Base-by-base conservation (phyloP, 352 stramenopile species). In the Peronosclerospora sorghi region DNA sequence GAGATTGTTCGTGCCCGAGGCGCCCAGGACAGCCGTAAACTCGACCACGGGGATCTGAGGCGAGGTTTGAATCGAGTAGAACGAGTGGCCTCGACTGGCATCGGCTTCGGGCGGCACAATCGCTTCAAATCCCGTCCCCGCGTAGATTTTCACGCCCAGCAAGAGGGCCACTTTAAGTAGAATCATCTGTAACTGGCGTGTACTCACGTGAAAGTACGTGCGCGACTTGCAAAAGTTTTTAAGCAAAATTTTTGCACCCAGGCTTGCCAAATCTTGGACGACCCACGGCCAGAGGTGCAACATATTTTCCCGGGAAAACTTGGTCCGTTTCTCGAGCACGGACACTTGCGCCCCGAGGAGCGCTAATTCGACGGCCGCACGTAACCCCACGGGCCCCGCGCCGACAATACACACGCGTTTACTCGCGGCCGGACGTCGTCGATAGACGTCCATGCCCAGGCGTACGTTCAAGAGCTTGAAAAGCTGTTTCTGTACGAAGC, bases 321-420 rank as follows among this genome's bases (percentile, higher is more conserved):
- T 52, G 37, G 69, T 71, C 1, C 77, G 68, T 56, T 90, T 90
- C 53, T 90, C 77, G 1, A 90, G 30, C 5, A 90, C 62, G 0
- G 80, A 61, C 8, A 86, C 77, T 9, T 83, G 55, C 3, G 62
- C 62, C 8, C 77, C 74, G 2, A 87, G 57, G 12, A 90, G 29
- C 10, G 71, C 70, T 10, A 80, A 41, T 41, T 87, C 74, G 7
- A 90, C 62, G 0, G 74, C 74, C 1, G 73, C 72, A 39, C 30
- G n/a, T 35, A 18, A 35, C 4, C 21, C 21, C 6, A 85, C 70
- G 2, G 77, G 77, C 1, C 77, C 77, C 18, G 70, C 68, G 12
- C 77, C 77, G 23, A 85, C 62, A 20, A 89, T 56, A 24, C 72
- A 77, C 0, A 86, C 62, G 18, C 67, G 62, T 54, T 84, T 77